phyloP scores from a whole-genome alignment of 257 asterid genomes.

The Solanum chilense region DNA sequence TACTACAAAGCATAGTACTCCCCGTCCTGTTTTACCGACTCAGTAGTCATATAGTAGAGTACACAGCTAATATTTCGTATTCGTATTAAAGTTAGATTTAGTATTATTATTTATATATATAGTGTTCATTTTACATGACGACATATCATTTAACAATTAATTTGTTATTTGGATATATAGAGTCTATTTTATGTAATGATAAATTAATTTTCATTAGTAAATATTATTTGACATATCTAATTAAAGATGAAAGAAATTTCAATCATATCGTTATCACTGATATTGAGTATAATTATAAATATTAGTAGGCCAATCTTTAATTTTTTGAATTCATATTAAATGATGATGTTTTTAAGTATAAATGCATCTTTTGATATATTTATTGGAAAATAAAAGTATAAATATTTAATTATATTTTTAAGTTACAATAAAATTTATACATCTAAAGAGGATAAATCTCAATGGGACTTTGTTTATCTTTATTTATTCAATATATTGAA shows the following conservation, averaged over 20 bases:
- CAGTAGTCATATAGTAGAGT: not conserved
- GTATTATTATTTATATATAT: no score
- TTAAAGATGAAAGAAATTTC: no score
- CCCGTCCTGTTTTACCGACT: not conserved
- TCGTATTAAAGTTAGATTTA: fast-evolving
- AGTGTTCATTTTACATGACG: fast-evolving
- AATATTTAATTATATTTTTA: not conserved
- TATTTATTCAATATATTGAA: no score
- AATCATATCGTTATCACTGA: fast-evolving
- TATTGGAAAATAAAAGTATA: not conserved
- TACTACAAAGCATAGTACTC: not conserved
- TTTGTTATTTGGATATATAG: no score
- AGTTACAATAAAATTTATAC: not conserved
- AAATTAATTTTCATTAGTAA: no score
- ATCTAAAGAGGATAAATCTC: not conserved
- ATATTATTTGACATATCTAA: fast-evolving
- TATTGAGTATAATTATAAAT: not conserved
- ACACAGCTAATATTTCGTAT: not conserved
- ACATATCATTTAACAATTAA: no score
- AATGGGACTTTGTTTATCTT: not conserved
- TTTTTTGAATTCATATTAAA: not conserved
- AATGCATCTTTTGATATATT: not conserved
- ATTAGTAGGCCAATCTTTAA: fast-evolving
- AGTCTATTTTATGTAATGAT: no score
- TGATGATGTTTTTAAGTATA: not conserved